Base-by-base conservation (phyloP, 768 basidiomycete species). In the Serendipita sp. region DNA sequence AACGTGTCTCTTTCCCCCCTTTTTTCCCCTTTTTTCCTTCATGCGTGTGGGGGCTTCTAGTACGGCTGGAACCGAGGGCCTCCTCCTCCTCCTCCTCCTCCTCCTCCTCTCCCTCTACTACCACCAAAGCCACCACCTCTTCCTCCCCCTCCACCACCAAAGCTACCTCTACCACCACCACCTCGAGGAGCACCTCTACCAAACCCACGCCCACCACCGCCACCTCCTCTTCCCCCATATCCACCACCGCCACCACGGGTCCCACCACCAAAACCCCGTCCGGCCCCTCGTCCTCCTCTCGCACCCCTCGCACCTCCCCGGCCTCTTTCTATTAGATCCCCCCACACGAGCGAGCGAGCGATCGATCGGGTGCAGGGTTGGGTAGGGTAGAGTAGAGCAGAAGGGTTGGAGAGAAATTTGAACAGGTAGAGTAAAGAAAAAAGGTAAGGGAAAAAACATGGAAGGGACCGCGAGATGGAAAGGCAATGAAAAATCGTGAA, bases 201-300 rank as follows among this genome's bases (percentile, higher is more conserved):
- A 32, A 8, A 18, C 7, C 48, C 48, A 8, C 48, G 8, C n/a
- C 18, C 16, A 7, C 48, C 48, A 51, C 76, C 74, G 28, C 73
- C 70, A 65, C 73, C 64, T 32, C 76, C 72, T 41, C 65, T n/a
- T 51, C 18, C 63, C 35, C 68, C 65, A 34, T 65, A 63, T 41
- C 81, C 76, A 8, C 78, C 76, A 23, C 78, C 76, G 34, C 81
- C 75, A 11, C 77, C 74, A 54, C 79, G 75, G 56, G 67, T 65
- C 3, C 70, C 74, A 36, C 78, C 73, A 13, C 75, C 70, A 15
- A 77, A 75, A 15, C 76, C 74, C 28, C 73, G 70, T 65, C 72
- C 64, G 32, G 76, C 72, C 41, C 73, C 74, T 52, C 77, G 34
- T 71, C 70, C 36, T 54, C 66, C 64, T 41, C 63, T 47, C 3